A percentile compares a stretch with the other conserved stretches of the same genome.
Evolutionary conservation across 78 protist genomes (phyloP).

Genomic region (Dictyostelium discoideum): DNA sequence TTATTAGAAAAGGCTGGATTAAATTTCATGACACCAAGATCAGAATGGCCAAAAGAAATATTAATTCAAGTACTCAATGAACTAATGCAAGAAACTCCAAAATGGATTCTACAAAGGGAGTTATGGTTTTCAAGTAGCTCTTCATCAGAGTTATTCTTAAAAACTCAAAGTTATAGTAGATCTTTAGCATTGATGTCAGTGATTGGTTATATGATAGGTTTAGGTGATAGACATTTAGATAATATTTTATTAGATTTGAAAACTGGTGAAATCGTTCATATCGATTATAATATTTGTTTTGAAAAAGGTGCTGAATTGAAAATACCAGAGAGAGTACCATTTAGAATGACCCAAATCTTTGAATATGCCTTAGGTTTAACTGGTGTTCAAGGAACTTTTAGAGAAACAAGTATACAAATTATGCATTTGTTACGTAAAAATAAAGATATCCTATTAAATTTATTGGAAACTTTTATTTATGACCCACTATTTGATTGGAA

Average conservation of each 20-base stretch:
- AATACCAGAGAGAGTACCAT: conserved; percentile 94
- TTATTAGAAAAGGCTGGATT: conserved; percentile 78
- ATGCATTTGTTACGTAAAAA: conserved; percentile 45
- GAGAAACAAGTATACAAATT: conserved; percentile 54
- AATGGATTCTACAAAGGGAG: conserved; percentile 55
- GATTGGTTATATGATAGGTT: conserved; percentile 92
- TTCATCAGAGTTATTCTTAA: conserved; percentile 72
- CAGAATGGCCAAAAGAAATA: conserved; percentile 85
- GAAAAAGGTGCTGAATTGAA: conserved; percentile 87
- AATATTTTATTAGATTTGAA: conserved; percentile 88
- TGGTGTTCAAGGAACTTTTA: conserved; percentile 84
- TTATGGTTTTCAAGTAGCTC: conserved; percentile 84
- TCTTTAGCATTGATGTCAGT: conserved; percentile 91
- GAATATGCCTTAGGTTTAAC: conserved; percentile 84
- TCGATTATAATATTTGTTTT: conserved; percentile 92
- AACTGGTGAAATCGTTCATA: conserved; percentile 92
- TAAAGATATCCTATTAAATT: conserved; percentile 87
- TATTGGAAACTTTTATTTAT: conserved; percentile 94
- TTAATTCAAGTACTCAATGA: conserved; percentile 69
- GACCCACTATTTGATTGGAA: conserved; percentile 97
- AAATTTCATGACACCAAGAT: conserved; percentile 16
- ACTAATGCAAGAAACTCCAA: conserved; percentile 83
- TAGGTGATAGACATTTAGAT: conserved; percentile 93
- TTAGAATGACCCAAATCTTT: conserved; percentile 90
- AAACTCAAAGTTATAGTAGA: conserved; percentile 69